Conservation (phyloP, 306 rosid species). For the Pterocarpus santalinus region DNA sequence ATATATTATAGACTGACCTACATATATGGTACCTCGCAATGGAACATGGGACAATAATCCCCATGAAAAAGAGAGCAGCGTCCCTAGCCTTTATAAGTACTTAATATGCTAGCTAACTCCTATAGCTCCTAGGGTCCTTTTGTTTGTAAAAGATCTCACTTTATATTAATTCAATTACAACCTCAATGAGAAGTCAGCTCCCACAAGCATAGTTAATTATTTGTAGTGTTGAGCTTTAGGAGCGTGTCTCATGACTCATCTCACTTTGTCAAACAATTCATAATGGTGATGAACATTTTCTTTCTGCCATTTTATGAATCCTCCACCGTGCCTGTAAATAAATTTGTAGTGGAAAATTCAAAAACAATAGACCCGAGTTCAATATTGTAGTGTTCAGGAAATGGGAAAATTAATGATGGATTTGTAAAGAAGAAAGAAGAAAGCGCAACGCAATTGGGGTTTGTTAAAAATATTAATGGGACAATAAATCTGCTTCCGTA, state of each 20-base stretch:
- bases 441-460: too few relatives aligned
- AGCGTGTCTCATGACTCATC: not conserved
- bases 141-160: constrained; percentile 1
- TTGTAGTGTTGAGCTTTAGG: not conserved
- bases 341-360: not conserved
- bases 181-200: not conserved
- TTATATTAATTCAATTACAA: not conserved
- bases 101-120: not conserved
- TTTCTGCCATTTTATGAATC: not conserved
- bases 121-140: constrained; percentile 14
- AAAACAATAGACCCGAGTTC: not conserved
- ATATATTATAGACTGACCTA: too few relatives aligned
- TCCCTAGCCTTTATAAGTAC: constrained; percentile 22
- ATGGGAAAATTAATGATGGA: too few relatives aligned
- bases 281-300: not conserved
- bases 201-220: not conserved
- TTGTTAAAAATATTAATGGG: too few relatives aligned
- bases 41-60: too few relatives aligned
- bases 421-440: too few relatives aligned
- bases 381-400: too few relatives aligned
- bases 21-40: too few relatives aligned
- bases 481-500: too few relatives aligned
- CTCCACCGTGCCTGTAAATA: not conserved
- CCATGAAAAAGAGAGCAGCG: too few relatives aligned
- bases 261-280: constrained; percentile 1